Evolutionary conservation across 306 rosid species (phyloP).

Genomic region (Lagenaria siceraria): DNA sequence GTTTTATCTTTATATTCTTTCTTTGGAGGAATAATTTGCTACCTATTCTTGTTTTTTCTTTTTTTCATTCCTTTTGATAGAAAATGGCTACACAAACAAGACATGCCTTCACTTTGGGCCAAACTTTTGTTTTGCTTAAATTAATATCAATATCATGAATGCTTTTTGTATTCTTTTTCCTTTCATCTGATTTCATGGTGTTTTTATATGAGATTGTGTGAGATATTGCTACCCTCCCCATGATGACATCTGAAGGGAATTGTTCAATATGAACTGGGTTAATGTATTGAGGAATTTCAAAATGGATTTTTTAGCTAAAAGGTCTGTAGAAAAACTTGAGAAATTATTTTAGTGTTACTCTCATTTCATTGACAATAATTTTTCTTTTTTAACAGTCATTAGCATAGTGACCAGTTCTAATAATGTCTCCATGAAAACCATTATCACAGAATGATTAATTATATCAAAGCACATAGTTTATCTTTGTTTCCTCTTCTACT

Average conservation of each 20-base stretch:
- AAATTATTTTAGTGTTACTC: neutral
- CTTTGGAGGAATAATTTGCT: neutral
- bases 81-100: neutral
- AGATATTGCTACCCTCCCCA: slow-evolving; percentile 41
- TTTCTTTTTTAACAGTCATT: neutral
- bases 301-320: neutral
- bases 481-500: neutral
- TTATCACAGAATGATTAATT: neutral
- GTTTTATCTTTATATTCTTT: slow-evolving; percentile 2
- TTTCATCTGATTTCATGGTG: slow-evolving; percentile 24
- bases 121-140: slow-evolving; percentile 1
- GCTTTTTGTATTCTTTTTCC: slow-evolving; percentile 29
- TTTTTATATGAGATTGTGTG: slow-evolving; percentile 47
- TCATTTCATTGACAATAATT: neutral
- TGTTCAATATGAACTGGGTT: slow-evolving; percentile 10
- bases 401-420: neutral
- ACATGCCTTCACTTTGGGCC: slow-evolving; percentile 1
- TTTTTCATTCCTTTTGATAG: neutral
- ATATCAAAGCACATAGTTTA: neutral
- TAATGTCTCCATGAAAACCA: neutral
- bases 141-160: slow-evolving; percentile 14
- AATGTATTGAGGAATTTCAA: neutral
- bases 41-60: neutral
- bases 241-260: slow-evolving; percentile 37
- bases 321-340: neutral